Evolutionary conservation across 768 basidiomycete genomes (phyloP).

Genomic region (Mrakia gelida): DNA sequence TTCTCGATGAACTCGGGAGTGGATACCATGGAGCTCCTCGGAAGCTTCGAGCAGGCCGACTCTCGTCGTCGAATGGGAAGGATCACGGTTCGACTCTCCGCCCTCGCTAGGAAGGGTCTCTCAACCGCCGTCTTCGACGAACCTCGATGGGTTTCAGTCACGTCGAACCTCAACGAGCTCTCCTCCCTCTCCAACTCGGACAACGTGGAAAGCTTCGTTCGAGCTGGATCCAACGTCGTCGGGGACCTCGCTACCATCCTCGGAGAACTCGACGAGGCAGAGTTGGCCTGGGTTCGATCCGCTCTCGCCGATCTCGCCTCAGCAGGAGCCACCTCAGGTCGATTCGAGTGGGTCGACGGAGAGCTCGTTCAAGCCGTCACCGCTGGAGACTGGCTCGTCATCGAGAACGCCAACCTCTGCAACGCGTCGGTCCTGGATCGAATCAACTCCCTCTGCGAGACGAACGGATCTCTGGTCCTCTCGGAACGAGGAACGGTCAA

Average conservation of each 20-base stretch:
- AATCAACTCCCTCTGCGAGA: conserved; percentile 92
- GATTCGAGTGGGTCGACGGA: conserved; percentile 94
- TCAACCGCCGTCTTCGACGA: conserved; percentile 17
- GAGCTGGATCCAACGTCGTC: conserved; percentile 4
- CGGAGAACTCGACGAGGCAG: conserved; percentile 17
- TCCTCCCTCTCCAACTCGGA: conserved; percentile 8
- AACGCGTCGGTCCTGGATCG: conserved; percentile 92
- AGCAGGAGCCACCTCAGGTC: conserved; percentile 46
- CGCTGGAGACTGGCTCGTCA: conserved; percentile 78
- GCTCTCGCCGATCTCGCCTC: conserved; percentile 23
- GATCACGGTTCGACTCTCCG: conserved; percentile 14
- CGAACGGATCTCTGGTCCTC: conserved; percentile 71
- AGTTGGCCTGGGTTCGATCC: conserved; percentile 21
- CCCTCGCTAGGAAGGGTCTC: conserved; percentile 3
- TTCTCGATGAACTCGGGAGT: conserved; percentile 77
- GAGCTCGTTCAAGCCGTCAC: conserved; percentile 82
- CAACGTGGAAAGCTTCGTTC: conserved; percentile 18
- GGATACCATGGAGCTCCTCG: conserved; percentile 89
- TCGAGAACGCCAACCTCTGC: conserved; percentile 92
- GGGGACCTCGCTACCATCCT: conserved; percentile 20
- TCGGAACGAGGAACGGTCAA: conserved; percentile 83
- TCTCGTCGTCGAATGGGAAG: conserved; percentile 20
- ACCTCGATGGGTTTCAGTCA: conserved; percentile 12
- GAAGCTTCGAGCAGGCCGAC: conserved; percentile 91
- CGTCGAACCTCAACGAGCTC: conserved; percentile 7